A percentile compares a stretch with the other conserved stretches of the same genome.
These are phyloP conservation scores for Saccharomycopsis selenospora DNA, from an alignment of 805 yeast species.

Conservation along the genomic window DNA sequence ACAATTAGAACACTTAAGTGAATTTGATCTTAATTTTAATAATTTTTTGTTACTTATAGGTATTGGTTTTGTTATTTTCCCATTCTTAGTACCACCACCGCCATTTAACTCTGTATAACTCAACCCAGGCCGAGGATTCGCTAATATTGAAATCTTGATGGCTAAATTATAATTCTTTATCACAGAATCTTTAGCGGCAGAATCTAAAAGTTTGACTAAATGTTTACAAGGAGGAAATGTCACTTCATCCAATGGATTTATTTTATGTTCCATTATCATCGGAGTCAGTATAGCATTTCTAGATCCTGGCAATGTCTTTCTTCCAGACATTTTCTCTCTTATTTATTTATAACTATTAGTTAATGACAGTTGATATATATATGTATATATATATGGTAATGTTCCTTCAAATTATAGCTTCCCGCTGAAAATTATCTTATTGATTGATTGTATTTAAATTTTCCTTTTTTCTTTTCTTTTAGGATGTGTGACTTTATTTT, in stretches of 20 bases:
- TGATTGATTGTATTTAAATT: too few relatives aligned
- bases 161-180: constrained; percentile 46
- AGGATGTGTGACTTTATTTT: too few relatives aligned
- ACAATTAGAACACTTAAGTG: constrained; percentile 48
- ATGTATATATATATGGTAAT: too few relatives aligned
- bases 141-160: constrained; percentile 36
- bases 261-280: neutral
- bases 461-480: too few relatives aligned
- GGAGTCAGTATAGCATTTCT: neutral
- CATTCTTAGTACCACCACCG: constrained; percentile 19
- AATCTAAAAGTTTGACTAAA: constrained; percentile 38
- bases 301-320: constrained; percentile 5
- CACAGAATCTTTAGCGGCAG: constrained; percentile 44
- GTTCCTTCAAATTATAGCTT: too few relatives aligned
- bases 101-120: constrained; percentile 33
- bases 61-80: neutral
- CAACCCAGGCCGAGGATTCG: constrained; percentile 21
- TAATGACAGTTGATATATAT: too few relatives aligned
- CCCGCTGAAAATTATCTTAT: too few relatives aligned
- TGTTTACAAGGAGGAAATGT: constrained; percentile 45
- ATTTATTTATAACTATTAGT: too few relatives aligned
- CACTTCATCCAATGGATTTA: constrained; percentile 21
- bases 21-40: constrained; percentile 34
- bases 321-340: constrained; percentile 4
- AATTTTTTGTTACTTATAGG: constrained; percentile 26